Percentiles rank a stretch among this genome's conserved stretches.
Conservation (phyloP, 768 basidiomycete species). For the Phanerochaete carnosa region DNA sequence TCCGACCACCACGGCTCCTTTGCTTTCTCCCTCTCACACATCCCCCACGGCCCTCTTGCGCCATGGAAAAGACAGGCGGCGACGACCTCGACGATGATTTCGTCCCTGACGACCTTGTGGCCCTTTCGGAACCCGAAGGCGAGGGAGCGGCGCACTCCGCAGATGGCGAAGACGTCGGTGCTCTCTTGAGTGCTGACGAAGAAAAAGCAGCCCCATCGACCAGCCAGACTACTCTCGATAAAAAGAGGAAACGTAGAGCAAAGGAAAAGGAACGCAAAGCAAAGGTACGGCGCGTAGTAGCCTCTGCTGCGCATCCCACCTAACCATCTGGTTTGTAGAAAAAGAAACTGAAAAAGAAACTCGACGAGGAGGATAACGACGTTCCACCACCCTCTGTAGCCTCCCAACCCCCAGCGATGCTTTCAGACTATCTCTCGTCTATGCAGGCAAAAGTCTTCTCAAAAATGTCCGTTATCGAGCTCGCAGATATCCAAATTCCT, state of each 20-base stretch:
- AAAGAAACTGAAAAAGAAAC: conserved; percentile 43
- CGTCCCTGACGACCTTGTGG: conserved; percentile 64
- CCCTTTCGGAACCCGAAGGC: conserved; percentile 48
- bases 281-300: conserved; percentile 41
- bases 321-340: conserved; percentile 42
- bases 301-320: neutral
- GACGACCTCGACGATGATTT: conserved; percentile 89
- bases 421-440: conserved; percentile 61
- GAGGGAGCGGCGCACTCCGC: conserved; percentile 37
- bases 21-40: neutral
- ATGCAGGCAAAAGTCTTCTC: conserved; percentile 71
- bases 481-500: conserved; percentile 75
- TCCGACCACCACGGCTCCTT: neutral
- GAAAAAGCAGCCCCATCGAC: conserved; percentile 20
- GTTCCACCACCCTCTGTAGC: conserved; percentile 45
- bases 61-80: conserved; percentile 40
- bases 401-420: conserved; percentile 48
- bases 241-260: conserved; percentile 71
- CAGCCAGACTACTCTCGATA: conserved; percentile 32
- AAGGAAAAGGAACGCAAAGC: conserved; percentile 71
- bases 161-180: conserved; percentile 34
- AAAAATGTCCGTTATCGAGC: conserved; percentile 71
- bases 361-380: conserved; percentile 42
- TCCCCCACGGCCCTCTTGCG: neutral
- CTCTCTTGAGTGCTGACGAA: conserved; percentile 45